These are phyloP conservation scores for Aegilops speltoides DNA, from an alignment of 176 grass and related monocot genomes.

Conservation along the genomic window DNA sequence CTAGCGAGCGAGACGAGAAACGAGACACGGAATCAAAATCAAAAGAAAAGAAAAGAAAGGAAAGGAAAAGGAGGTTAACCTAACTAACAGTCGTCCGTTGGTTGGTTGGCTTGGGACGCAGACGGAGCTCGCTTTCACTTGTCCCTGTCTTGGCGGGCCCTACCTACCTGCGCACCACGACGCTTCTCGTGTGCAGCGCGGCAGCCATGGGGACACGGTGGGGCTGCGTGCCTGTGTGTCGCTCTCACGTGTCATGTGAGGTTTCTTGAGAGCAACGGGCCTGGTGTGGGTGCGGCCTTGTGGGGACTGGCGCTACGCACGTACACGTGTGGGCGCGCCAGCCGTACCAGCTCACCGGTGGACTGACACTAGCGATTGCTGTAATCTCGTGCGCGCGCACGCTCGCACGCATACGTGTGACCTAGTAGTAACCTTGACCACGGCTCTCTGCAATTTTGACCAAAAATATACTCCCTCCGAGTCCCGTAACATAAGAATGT, in stretches of 20 bases:
- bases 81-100: background rate
- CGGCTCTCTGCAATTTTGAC: background rate
- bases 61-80: background rate
- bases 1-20: background rate
- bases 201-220: background rate
- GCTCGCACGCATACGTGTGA: background rate
- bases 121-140: constrained; percentile 42
- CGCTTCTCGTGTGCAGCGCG: background rate
- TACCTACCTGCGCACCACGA: background rate
- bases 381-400: too few relatives aligned
- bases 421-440: background rate
- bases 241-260: background rate
- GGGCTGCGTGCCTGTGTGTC: too few relatives aligned
- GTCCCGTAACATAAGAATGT: too few relatives aligned
- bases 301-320: background rate
- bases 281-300: background rate
- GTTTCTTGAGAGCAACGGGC: background rate
- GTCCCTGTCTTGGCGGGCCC: constrained; percentile 27
- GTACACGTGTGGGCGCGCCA: background rate
- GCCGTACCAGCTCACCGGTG: too few relatives aligned
- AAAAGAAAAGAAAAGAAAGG: background rate
- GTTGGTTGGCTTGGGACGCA: background rate
- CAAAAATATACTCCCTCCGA: too few relatives aligned
- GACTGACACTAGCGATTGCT: too few relatives aligned
- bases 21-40: background rate